Evolutionary conservation across 768 basidiomycete genomes (phyloP).

Genomic region (Rhodotorula kratochvilovae): DNA sequence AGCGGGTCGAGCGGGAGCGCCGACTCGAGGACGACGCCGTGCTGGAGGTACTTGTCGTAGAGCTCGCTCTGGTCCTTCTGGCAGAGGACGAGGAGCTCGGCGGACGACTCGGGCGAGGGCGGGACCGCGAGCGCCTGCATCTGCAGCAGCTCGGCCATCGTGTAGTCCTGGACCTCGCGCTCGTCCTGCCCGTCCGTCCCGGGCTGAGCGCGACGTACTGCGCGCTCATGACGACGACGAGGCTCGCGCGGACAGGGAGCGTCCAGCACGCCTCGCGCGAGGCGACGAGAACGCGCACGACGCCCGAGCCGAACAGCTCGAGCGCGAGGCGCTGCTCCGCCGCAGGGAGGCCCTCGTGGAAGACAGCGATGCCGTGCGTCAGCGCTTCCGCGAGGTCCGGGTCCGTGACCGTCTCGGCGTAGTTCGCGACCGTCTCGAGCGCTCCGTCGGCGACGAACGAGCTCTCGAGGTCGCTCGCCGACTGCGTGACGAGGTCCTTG

Average conservation of each 20-base stretch:
- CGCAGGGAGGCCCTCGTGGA: slow-evolving; percentile 66
- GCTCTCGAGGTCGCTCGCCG: slow-evolving; percentile 64
- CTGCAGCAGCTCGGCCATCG: slow-evolving; percentile 69
- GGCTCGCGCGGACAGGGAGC: slow-evolving; percentile 72
- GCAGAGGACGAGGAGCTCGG: slow-evolving; percentile 76
- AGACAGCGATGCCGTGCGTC: slow-evolving; percentile 80
- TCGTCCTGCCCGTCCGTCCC: slow-evolving; percentile 30
- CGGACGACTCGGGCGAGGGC: slow-evolving; percentile 32
- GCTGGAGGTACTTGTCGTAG: slow-evolving; percentile 74
- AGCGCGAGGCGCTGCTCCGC: slow-evolving; percentile 68
- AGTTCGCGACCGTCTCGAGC: slow-evolving; percentile 58
- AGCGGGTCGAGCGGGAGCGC: slow-evolving; percentile 55
- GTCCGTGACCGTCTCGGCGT: slow-evolving; percentile 61
- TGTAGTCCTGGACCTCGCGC: slow-evolving; percentile 73
- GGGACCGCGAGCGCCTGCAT: slow-evolving; percentile 84
- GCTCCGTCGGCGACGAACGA: slow-evolving; percentile 46
- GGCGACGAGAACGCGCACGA: slow-evolving; percentile 72
- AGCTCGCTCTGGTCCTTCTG: slow-evolving; percentile 78
- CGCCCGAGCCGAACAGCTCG: slow-evolving; percentile 72
- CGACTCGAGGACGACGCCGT: slow-evolving; percentile 88
- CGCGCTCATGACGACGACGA: slow-evolving; percentile 85
- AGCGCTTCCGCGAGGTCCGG: slow-evolving; percentile 63
- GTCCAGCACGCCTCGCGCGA: slow-evolving; percentile 83
- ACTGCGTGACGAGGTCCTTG: slow-evolving; percentile 79
- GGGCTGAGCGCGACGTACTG: slow-evolving; percentile 60